Conservation (phyloP, 495 filamentous ascomycete species). For the Aspergillus baeticus region DNA sequence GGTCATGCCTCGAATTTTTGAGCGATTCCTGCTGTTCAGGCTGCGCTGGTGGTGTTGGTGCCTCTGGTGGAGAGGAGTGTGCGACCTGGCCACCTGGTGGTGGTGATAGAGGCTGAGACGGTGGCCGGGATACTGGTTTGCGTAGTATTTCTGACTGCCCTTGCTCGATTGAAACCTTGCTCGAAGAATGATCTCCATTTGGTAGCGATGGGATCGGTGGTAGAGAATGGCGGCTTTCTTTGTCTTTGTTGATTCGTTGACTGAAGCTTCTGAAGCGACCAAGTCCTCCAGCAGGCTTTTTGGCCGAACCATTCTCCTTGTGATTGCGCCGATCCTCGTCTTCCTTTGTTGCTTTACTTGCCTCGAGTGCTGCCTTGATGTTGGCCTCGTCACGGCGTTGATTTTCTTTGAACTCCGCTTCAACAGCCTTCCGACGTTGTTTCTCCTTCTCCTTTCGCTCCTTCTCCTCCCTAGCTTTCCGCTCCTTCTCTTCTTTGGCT, state of each 20-base stretch:
- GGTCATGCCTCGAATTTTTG: conserved; percentile 24
- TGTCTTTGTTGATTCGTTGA: conserved; percentile 39
- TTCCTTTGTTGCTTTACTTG: conserved; percentile 49
- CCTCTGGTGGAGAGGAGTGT: conserved; percentile 15
- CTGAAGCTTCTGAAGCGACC: conserved; percentile 62
- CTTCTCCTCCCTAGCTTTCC: conserved; percentile 59
- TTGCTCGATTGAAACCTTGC: not conserved
- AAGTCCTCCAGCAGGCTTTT: conserved; percentile 41
- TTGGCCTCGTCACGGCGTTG: conserved; percentile 58
- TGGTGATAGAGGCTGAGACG: not conserved
- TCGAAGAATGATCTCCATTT: not conserved
- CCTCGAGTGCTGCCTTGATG: conserved; percentile 55
- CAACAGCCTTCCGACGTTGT: conserved; percentile 63
- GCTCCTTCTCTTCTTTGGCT: conserved; percentile 61
- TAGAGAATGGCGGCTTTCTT: conserved; percentile 34
- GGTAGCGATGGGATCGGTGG: conserved; percentile 26
- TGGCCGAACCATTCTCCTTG: conserved; percentile 30
- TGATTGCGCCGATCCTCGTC: conserved; percentile 48
- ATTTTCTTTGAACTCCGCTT: conserved; percentile 47
- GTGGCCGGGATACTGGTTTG: conserved; percentile 11
- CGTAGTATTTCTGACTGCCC: conserved; percentile 6
- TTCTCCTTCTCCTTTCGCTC: conserved; percentile 66
- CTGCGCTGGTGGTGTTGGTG: conserved; percentile 23
- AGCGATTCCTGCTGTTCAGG: conserved; percentile 24
- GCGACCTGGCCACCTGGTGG: conserved; percentile 15